Base-by-base conservation (phyloP, 2,329 filamentous ascomycete genomes). In the Penicillium brasilianum region DNA sequence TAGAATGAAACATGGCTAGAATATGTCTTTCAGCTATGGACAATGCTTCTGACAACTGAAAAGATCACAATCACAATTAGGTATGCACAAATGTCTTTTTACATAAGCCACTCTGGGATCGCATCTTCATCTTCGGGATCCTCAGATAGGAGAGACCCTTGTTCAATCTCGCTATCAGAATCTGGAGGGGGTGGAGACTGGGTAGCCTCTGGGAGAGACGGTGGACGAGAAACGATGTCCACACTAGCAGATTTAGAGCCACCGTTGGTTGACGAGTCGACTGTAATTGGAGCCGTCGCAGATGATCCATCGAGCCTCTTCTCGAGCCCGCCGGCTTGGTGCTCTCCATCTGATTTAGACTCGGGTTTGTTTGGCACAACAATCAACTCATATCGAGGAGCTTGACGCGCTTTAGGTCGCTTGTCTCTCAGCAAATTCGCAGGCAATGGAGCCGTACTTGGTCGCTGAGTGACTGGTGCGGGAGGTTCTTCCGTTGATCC, bases 91-190 rank as follows among this genome's bases (percentile, higher is more conserved):
- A 52, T n/a, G 18, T 37, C 10, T 16, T 9, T n/a, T 53, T 34
- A 79, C 64, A 83, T 73, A 51, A 89, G 72, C 87, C 87, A 89
- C 46, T 88, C 86, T 3, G 87, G 87, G 64, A 88, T 86, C 2
- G 85, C 85, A 70, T 88, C 86, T 53, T 88, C 85, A 66, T 89
- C 87, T 34, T 88, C 87, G 0, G 87, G 86, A 67, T 89, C 87
- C 66, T 88, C 83, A 1, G 86, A 85, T 8, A 85, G 74, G 50
- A 88, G 70, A 5, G 84, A 87, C 0, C 80, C 82, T 43, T 76
- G 72, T 39, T 85, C 82, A 18, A 76, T 72, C 52, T 78, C 73
- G 46, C 68, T 74, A 58, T 70, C 73, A 25, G 70, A 71, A 43
- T 72, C 71, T 32, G 68, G 65, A 16, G 51, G 36, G 22, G 46